Evolutionary conservation across 768 basidiomycete species (phyloP), one percentile per base, ranked within the genome.

Genomic region (Suillus subaureus): DNA sequence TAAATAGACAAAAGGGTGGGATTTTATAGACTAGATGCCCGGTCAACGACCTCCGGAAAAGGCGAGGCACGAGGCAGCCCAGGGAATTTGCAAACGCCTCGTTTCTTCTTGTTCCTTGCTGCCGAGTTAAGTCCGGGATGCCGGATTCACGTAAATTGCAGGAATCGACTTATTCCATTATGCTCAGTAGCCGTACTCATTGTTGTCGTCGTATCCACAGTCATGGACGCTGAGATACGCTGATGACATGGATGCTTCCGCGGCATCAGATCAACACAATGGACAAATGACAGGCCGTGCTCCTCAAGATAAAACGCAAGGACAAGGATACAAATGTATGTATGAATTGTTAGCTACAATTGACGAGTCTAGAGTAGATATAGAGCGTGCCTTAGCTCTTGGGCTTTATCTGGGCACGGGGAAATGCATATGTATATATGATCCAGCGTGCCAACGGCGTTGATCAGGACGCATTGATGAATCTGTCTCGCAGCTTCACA

Each of bases 21-120:
- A 69, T 85, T 84, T 83, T 85, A 85, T 83, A 81, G 81, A 82
- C 81, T 77, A 80, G 79, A 82, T 82, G 76, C 63, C 65, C 71
- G 64, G 61, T 68, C 65, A 54, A 63, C 63, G 62, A 47, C 54
- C 55, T 68, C 76, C 74, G 61, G 72, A 73, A 75, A 78, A 75
- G 79, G 83, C 72, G 80, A 82, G 83, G 82, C 83, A 83, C 83
- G 83, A 85, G 86, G 85, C 83, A 67, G 15, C 12, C 49, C 49
- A 49, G 74, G 72, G 74, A 71, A 65, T 70, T 55, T 72, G 73
- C 72, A 64, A 61, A 52, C 52, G 54, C 67, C 63, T 65, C 54
- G 62, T 49, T 57, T 63, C 70, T 62, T 62, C 35, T 67, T 75
- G 69, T 71, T 62, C 64, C 58, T 57, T 23, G 43, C 64, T 65